Base-by-base conservation (phyloP, 805 yeast species). In the Myxozyma kluyveri region DNA sequence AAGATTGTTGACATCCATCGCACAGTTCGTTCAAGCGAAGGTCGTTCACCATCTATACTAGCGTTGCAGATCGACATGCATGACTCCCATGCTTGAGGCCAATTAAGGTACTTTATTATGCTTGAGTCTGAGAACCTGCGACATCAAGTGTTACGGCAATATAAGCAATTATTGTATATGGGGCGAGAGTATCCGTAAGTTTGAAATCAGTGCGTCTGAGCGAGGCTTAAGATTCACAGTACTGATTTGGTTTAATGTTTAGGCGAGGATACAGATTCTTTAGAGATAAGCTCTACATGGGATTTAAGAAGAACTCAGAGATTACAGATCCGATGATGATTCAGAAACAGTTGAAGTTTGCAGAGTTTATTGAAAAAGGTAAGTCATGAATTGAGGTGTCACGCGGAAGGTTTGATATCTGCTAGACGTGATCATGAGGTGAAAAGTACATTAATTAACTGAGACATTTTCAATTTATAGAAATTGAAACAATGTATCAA, bases 141-240 rank as follows among this genome's bases (percentile, higher is more conserved):
- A 29, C 35, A 44, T 37, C 23, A 31, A 19, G 59, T 54, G 22
- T 35, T 51, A 21, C 26, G 49, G 14, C 55, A 51, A 24, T 71
- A 66, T 65, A 71, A 71, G 49, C 73, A 71, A 41, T 63, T 71
- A 33, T 59, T 69, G 5, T 71, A 65, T 48, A 57, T 71, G 67
- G 73, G 72, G 17, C 59, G 62, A 24, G 72, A 68, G 33, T 71
- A 70, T 47, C 74, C 74, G 62, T 65, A 57, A 32, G 67, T 60
- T 18, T 26, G 12, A 10, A 10, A 18, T 44, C 2, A 36, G 31
- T 19, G 14, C n/a, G 17, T n/a, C n/a, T n/a, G n/a, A n/a, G n/a
- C n/a, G n/a, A n/a, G n/a, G n/a, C n/a, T n/a, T n/a, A n/a, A n/a
- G n/a, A n/a, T n/a, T n/a, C n/a, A n/a, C n/a, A n/a, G n/a, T n/a